phyloP scores from a whole-genome alignment of 768 basidiomycete genomes.

The Russula sp. region DNA sequence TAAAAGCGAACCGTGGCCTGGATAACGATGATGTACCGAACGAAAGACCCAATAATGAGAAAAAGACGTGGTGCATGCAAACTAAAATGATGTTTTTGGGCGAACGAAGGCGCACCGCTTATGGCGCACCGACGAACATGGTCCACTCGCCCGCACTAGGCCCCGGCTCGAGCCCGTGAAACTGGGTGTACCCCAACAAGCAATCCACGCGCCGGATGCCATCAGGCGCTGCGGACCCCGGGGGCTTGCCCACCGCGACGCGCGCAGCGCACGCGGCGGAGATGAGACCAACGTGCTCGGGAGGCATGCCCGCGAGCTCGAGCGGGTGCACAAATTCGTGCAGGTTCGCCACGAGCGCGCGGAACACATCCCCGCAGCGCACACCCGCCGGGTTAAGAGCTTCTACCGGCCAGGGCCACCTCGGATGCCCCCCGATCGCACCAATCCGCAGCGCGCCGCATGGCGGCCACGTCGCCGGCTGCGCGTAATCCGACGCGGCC shows the following conservation, averaged over 20 bases:
- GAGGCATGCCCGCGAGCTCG: slow-evolving; percentile 28
- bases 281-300: slow-evolving; percentile 8
- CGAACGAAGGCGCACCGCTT: not conserved
- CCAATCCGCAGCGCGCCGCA: slow-evolving; percentile 52
- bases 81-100: not conserved
- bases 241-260: slow-evolving; percentile 11
- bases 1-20: not conserved
- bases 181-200: slow-evolving; percentile 12
- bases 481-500: slow-evolving; percentile 32
- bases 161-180: slow-evolving; percentile 17
- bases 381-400: slow-evolving; percentile 43
- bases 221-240: not conserved
- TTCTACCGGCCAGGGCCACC: slow-evolving; percentile 53
- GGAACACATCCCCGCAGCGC: slow-evolving; percentile 46
- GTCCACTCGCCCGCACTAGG: slow-evolving; percentile 20
- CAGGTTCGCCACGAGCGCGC: slow-evolving; percentile 43
- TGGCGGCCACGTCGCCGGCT: slow-evolving; percentile 61
- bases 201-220: slow-evolving; percentile 18
- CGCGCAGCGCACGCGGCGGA: slow-evolving; percentile 19
- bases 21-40: not conserved
- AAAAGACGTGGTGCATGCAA: not conserved
- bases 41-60: not conserved
- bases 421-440: slow-evolving; percentile 44
- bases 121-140: slow-evolving; percentile 19
- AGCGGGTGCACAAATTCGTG: slow-evolving; percentile 26